Percentiles rank a stretch among this genome's conserved stretches.
phyloP scores from a whole-genome alignment of 176 grass and related monocot genomes.

The Tillandsia leiboldiana region DNA sequence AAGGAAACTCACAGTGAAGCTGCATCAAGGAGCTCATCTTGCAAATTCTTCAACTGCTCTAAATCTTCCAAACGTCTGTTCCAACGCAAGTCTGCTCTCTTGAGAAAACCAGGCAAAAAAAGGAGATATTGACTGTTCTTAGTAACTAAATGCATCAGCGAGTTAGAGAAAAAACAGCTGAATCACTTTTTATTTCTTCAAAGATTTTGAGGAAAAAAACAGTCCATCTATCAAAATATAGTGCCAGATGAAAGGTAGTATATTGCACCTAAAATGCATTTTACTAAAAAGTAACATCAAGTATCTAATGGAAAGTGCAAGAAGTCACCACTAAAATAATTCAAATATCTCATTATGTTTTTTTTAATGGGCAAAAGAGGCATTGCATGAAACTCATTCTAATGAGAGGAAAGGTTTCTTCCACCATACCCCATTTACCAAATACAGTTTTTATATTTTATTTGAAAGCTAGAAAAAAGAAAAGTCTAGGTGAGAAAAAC shows the following conservation, averaged over 20 bases:
- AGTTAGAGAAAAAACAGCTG: neutral
- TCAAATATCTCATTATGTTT: no score
- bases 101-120: slow-evolving; percentile 17
- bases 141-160: neutral
- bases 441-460: slow-evolving; percentile 14
- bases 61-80: slow-evolving; percentile 84
- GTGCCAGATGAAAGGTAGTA: neutral
- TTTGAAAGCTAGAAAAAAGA: slow-evolving; percentile 1
- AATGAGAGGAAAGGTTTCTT: no score
- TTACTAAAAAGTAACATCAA: no score
- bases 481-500: slow-evolving; percentile 4
- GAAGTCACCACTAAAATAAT: no score
- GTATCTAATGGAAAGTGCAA: no score
- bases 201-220: neutral
- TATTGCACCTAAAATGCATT: no score
- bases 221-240: neutral
- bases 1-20: slow-evolving; percentile 50
- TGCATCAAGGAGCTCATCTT: slow-evolving; percentile 80
- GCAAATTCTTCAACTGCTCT: slow-evolving; percentile 62
- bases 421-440: neutral
- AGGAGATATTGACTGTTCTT: neutral
- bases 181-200: neutral
- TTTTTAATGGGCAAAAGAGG: no score
- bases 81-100: slow-evolving; percentile 95
- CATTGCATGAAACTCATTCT: no score